phyloP scores from a whole-genome alignment of 306 rosid genomes.

The Lathyrus aphaca region DNA sequence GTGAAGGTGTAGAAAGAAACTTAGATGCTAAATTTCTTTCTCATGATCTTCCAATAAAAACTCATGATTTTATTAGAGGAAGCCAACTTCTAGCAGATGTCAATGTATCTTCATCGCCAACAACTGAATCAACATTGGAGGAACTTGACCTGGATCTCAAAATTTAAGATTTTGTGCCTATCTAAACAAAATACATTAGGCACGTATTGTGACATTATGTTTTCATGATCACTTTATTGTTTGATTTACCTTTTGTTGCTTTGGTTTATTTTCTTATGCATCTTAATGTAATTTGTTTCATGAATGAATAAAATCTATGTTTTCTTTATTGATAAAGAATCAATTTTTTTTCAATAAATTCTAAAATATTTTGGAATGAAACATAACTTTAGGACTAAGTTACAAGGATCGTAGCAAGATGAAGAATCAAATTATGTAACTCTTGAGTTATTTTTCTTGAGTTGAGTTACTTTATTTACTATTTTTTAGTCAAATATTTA shows the following conservation, averaged over 20 bases:
- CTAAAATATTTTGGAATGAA: background rate
- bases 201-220: background rate
- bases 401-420: background rate
- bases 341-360: background rate
- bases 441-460: too few species aligned
- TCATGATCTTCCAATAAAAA: background rate
- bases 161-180: background rate
- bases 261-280: background rate
- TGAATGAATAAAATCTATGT: background rate
- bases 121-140: background rate
- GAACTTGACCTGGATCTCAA: background rate
- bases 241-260: background rate
- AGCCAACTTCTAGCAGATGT: background rate
- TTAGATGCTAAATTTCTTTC: background rate
- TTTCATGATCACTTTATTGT: background rate
- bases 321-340: background rate
- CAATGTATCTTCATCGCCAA: background rate
- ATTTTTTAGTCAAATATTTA: too few species aligned
- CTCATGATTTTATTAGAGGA: background rate
- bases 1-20: background rate
- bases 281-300: background rate
- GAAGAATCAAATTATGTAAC: too few species aligned
- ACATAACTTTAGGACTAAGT: background rate
- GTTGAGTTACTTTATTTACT: too few species aligned
- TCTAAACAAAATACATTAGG: background rate